Evolutionary conservation across 2,329 filamentous ascomycete genomes (phyloP).

Genomic region (Botryosphaeria dothidea): DNA sequence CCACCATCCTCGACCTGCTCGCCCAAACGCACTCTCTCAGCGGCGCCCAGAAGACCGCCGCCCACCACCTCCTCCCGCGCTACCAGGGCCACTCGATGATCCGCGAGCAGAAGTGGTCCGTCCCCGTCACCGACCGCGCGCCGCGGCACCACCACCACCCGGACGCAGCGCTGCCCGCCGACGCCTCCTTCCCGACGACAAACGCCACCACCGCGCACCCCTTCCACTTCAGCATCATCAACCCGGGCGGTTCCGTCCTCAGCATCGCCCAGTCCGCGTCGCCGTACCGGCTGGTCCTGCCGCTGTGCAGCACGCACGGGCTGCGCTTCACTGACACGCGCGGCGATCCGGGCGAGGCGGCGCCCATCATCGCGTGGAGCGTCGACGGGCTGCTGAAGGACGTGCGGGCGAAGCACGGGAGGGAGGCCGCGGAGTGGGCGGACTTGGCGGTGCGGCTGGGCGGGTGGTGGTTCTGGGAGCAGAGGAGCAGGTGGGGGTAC

Average conservation of each 20-base stretch:
- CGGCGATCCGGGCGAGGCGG: slow-evolving; percentile 33
- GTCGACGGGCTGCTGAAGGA: slow-evolving; percentile 32
- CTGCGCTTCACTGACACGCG: slow-evolving; percentile 38
- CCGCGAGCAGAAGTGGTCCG: slow-evolving; percentile 24
- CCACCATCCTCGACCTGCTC: slow-evolving; percentile 49
- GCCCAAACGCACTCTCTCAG: slow-evolving; percentile 43
- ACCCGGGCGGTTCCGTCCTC: slow-evolving; percentile 28
- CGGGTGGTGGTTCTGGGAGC: slow-evolving; percentile 42
- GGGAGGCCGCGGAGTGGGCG: slow-evolving; percentile 39
- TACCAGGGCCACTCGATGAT: slow-evolving; percentile 53
- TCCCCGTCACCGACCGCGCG: not conserved
- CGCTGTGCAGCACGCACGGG: slow-evolving; percentile 26
- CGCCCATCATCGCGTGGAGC: slow-evolving; percentile 22
- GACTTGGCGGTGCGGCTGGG: slow-evolving; percentile 38
- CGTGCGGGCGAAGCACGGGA: slow-evolving; percentile 30
- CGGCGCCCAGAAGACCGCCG: slow-evolving; percentile 31
- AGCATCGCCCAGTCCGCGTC: slow-evolving; percentile 26
- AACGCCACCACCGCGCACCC: slow-evolving; percentile 24
- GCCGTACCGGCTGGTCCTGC: slow-evolving; percentile 27
- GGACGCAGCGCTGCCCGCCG: not conserved
- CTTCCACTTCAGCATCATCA: slow-evolving; percentile 30
- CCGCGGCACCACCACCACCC: not conserved
- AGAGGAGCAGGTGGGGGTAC: slow-evolving; percentile 28
- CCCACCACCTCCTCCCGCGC: slow-evolving; percentile 43
- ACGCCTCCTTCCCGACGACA: not conserved